Percentiles rank a stretch among this genome's conserved stretches.
Evolutionary conservation across 352 stramenopile species (phyloP).

Genomic region (Phytophthora chlamydospora): DNA sequence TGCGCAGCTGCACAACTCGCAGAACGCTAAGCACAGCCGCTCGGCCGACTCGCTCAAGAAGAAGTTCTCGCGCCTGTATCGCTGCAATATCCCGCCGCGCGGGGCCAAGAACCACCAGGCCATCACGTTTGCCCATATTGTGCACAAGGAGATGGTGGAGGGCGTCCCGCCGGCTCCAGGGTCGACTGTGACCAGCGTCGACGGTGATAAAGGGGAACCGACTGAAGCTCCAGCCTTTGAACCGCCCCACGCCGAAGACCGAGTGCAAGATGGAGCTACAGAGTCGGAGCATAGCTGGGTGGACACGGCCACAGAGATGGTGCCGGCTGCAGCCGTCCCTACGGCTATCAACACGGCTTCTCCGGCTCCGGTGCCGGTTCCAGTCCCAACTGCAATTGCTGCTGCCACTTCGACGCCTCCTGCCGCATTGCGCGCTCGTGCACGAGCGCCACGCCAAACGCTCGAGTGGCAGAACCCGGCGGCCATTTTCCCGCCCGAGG

Average conservation of each 20-base stretch:
- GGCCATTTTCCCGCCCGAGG: slow-evolving; percentile 23
- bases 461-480: slow-evolving; percentile 32
- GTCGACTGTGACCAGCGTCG: slow-evolving; percentile 3
- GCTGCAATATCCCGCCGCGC: slow-evolving; percentile 33
- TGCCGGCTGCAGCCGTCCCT: not conserved
- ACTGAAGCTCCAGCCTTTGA: slow-evolving; percentile 26
- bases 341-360: not conserved
- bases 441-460: slow-evolving; percentile 7
- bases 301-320: slow-evolving; percentile 18
- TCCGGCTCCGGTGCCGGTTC: slow-evolving; percentile 1
- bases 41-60: slow-evolving; percentile 53
- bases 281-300: slow-evolving; percentile 39
- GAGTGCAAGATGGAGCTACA: slow-evolving; percentile 22
- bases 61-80: slow-evolving; percentile 49
- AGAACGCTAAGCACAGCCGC: slow-evolving; percentile 42
- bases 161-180: slow-evolving; percentile 16
- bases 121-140: slow-evolving; percentile 39
- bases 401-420: slow-evolving; percentile 2
- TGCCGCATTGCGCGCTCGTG: slow-evolving; percentile 8
- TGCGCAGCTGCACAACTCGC: slow-evolving; percentile 43
- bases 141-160: slow-evolving; percentile 47
- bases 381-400: slow-evolving; percentile 3
- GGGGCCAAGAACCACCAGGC: slow-evolving; percentile 45
- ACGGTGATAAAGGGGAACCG: slow-evolving; percentile 20
- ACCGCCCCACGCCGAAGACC: slow-evolving; percentile 21